phyloP scores from a whole-genome alignment of 2,329 filamentous ascomycete species.

The Epichloe coenophiala region DNA sequence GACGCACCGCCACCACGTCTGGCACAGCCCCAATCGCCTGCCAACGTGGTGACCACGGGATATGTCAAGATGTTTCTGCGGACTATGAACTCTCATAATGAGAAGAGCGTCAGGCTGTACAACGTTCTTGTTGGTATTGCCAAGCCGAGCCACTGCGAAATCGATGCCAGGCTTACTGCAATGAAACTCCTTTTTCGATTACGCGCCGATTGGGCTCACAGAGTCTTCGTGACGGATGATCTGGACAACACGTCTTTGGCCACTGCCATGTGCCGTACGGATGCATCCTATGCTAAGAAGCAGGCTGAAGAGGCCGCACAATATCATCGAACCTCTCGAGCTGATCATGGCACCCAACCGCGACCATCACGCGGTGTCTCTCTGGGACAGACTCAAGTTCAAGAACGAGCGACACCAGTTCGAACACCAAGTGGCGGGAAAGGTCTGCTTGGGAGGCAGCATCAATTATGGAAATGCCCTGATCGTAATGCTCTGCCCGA shows the following conservation, averaged over 20 bases:
- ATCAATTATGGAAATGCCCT: conserved; percentile 44
- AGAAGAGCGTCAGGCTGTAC: conserved; percentile 51
- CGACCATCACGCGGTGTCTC: conserved; percentile 38
- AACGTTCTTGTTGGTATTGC: conserved; percentile 51
- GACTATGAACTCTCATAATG: conserved; percentile 51
- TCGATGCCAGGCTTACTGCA: conserved; percentile 57
- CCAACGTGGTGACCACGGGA: conserved; percentile 58
- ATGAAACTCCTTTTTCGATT: conserved; percentile 72
- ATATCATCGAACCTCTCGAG: conserved; percentile 28
- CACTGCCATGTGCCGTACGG: conserved; percentile 53
- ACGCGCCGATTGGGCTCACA: conserved; percentile 67
- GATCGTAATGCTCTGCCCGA: conserved; percentile 43
- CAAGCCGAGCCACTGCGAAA: conserved; percentile 43
- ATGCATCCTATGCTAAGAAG: conserved; percentile 36
- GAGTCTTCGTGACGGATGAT: conserved; percentile 56
- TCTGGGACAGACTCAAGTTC: conserved; percentile 31
- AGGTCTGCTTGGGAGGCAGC: conserved; percentile 23
- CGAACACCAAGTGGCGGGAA: conserved; percentile 29
- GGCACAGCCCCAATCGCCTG: conserved; percentile 34
- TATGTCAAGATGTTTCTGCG: conserved; percentile 66
- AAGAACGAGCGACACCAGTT: conserved; percentile 27
- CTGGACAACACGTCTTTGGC: conserved; percentile 65
- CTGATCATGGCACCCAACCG: conserved; percentile 25
- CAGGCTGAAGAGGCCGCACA: conserved; percentile 38
- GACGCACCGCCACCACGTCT: conserved; percentile 10